phyloP scores from a whole-genome alignment of 2,329 filamentous ascomycete genomes.

The Blastomyces parvus region DNA sequence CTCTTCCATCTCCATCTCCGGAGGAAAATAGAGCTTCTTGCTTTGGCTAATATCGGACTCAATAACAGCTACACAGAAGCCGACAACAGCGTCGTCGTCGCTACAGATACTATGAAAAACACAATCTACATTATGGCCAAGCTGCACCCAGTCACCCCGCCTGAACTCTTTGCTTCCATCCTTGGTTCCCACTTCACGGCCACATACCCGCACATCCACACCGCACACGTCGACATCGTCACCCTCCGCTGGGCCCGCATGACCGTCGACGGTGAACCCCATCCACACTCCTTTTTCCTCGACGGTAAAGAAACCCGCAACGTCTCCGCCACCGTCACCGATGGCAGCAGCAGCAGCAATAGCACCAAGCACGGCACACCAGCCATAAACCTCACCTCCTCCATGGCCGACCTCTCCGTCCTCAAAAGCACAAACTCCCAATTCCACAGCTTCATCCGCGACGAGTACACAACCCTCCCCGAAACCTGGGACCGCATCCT shows the following conservation, averaged over 20 bases:
- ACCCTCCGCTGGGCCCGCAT: conserved; percentile 91
- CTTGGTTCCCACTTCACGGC: conserved; percentile 82
- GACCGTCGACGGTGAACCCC: conserved; percentile 73
- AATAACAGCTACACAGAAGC: conserved; percentile 69
- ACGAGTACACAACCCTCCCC: conserved; percentile 83
- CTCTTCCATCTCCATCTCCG: neutral
- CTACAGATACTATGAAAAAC: conserved; percentile 98
- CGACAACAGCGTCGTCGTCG: conserved; percentile 91
- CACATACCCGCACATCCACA: conserved; percentile 78
- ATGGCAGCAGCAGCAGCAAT: conserved; percentile 30
- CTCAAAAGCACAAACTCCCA: conserved; percentile 94
- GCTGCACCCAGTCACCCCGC: conserved; percentile 81
- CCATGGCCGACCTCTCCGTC: conserved; percentile 72
- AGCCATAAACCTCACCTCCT: conserved; percentile 63
- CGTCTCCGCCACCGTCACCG: conserved; percentile 61
- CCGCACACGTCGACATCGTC: conserved; percentile 68
- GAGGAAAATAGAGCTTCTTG: neutral
- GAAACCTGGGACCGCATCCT: conserved; percentile 95
- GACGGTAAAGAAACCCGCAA: conserved; percentile 82
- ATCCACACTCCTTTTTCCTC: conserved; percentile 89
- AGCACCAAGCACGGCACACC: conserved; percentile 37
- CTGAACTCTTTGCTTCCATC: conserved; percentile 80
- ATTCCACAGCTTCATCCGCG: conserved; percentile 87
- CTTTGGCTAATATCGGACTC: too few species aligned
- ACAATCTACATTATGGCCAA: conserved; percentile 93